Percentiles rank a stretch among this genome's conserved stretches.
These are phyloP conservation scores for Silene noctiflora DNA, from an alignment of 179 eudicot genomes.

Conservation along the genomic window DNA sequence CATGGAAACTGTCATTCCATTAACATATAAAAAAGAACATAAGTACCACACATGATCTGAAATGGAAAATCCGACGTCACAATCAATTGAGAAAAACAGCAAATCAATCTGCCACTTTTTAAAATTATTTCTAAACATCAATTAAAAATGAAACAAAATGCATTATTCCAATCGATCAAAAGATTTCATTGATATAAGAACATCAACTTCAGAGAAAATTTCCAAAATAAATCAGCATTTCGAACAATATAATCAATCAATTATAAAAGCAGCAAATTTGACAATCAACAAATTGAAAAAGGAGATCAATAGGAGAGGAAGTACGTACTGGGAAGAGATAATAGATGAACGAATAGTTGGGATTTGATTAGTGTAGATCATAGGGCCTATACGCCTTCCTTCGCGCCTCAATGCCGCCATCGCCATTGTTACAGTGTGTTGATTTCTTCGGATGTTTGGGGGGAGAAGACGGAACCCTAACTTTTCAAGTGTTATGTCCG, in stretches of 20 bases:
- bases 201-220: background rate
- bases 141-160: too few relatives aligned
- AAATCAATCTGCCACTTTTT: too few relatives aligned
- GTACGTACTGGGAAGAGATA: slow-evolving; percentile 46
- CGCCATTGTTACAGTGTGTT: slow-evolving; percentile 26
- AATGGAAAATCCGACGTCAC: too few relatives aligned
- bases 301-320: slow-evolving; percentile 6
- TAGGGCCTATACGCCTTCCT: slow-evolving; percentile 56
- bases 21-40: background rate
- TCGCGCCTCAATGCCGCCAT: slow-evolving; percentile 50
- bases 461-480: slow-evolving; percentile 28
- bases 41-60: too few relatives aligned
- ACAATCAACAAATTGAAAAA: background rate
- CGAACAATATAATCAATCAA: background rate
- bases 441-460: slow-evolving; percentile 13
- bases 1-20: background rate
- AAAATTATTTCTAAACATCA: too few relatives aligned
- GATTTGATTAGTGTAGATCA: slow-evolving; percentile 45
- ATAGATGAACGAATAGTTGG: slow-evolving; percentile 50
- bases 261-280: background rate
- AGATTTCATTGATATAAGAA: too few relatives aligned
- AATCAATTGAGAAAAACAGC: too few relatives aligned
- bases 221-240: background rate
- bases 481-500: background rate
- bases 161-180: too few relatives aligned